These are phyloP conservation scores for Kazachstania martiniae DNA, from an alignment of 805 yeast species.

Conservation along the genomic window DNA sequence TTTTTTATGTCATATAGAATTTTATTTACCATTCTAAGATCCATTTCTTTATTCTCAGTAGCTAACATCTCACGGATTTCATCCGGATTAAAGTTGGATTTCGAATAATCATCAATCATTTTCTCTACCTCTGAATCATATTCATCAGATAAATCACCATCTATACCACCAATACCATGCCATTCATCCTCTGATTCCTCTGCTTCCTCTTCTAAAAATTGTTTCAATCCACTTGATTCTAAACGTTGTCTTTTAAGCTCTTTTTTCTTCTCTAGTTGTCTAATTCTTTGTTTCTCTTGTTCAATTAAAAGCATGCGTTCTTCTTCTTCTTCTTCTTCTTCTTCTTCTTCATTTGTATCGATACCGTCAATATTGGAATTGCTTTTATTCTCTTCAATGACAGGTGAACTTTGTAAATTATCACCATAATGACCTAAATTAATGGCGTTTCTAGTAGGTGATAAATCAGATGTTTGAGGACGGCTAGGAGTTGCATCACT, in stretches of 20 bases:
- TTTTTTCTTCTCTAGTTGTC: constrained; percentile 14
- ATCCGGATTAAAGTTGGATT: constrained; percentile 44
- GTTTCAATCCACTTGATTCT: constrained; percentile 46
- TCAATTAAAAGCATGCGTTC: constrained; percentile 13
- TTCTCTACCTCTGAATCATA: constrained; percentile 68
- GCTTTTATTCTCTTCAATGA: too few relatives aligned
- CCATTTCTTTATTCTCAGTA: constrained; percentile 50
- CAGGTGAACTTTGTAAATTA: constrained; percentile 6
- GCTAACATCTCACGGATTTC: constrained; percentile 48
- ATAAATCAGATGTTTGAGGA: constrained; percentile 3
- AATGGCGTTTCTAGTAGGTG: constrained; percentile 10
- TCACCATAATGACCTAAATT: constrained; percentile 23
- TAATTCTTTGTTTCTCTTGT: constrained; percentile 14
- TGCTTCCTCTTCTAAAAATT: constrained; percentile 70
- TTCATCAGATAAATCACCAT: constrained; percentile 39
- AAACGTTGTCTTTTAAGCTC: constrained; percentile 36
- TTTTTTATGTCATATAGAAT: constrained; percentile 62
- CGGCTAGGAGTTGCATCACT: not conserved
- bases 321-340: constrained; percentile 11
- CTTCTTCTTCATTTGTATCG: constrained; percentile 2
- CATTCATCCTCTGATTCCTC: constrained; percentile 87
- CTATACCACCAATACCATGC: constrained; percentile 69
- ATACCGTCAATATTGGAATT: not conserved
- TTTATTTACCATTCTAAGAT: constrained; percentile 52
- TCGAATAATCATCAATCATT: constrained; percentile 64